phyloP scores from a whole-genome alignment of 148 eudicot species.

The Vaccinium darrowii region DNA sequence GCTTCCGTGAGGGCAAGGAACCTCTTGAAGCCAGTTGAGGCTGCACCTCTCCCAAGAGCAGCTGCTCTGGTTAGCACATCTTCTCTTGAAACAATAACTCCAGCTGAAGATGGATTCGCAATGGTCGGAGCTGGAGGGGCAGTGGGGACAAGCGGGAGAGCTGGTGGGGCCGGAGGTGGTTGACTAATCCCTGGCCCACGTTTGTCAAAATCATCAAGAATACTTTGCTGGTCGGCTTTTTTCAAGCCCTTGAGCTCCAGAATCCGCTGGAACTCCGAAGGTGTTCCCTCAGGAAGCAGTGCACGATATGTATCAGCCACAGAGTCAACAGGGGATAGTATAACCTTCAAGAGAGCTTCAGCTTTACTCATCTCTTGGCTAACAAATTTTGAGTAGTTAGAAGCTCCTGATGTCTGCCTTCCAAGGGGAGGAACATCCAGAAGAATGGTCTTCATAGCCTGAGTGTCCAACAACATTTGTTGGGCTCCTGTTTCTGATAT shows the following conservation, averaged over 20 bases:
- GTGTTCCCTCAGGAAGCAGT: slow-evolving; percentile 91
- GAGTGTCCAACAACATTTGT: slow-evolving; percentile 98
- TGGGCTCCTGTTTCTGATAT: slow-evolving; percentile 99
- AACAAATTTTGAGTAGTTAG: slow-evolving; percentile 85
- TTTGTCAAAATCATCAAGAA: slow-evolving; percentile 91
- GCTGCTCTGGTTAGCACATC: slow-evolving; percentile 95
- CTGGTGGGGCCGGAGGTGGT: slow-evolving; percentile 37
- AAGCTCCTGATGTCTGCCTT: slow-evolving; percentile 83
- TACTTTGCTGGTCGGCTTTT: slow-evolving; percentile 81
- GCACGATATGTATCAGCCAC: slow-evolving; percentile 98
- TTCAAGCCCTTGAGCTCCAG: slow-evolving; percentile 96
- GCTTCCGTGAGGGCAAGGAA: slow-evolving; percentile 95
- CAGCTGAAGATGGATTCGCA: slow-evolving; percentile 32
- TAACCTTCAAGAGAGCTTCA: slow-evolving; percentile 94
- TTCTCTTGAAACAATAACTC: slow-evolving; percentile 64
- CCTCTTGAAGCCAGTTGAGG: slow-evolving; percentile 86
- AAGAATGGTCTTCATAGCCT: slow-evolving; percentile 95
- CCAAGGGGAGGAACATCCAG: slow-evolving; percentile 96
- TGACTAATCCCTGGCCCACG: slow-evolving; percentile 73
- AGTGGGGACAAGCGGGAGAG: slow-evolving; percentile 28
- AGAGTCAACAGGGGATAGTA: slow-evolving; percentile 90
- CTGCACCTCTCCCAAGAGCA: slow-evolving; percentile 94
- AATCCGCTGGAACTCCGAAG: slow-evolving; percentile 84
- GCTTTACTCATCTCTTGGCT: slow-evolving; percentile 99
- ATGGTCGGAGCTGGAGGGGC: slow-evolving; percentile 35